These are phyloP conservation scores for Lepidium campestre DNA, from an alignment of 441 rosid species.

Conservation along the genomic window DNA sequence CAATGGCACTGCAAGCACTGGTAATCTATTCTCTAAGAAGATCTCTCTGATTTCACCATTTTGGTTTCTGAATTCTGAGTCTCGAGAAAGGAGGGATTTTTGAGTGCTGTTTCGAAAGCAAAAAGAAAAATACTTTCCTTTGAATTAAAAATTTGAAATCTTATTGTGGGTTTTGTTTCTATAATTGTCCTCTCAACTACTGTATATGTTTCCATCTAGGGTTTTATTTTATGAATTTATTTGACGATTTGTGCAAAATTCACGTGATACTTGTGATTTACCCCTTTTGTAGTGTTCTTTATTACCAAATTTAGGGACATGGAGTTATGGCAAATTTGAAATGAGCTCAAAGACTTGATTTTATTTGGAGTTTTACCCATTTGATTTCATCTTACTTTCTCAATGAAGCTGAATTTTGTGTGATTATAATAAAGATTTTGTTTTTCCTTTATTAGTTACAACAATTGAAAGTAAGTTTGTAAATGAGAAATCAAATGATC, in stretches of 20 bases:
- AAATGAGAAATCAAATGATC: conserved; percentile 62
- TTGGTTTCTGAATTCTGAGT: not conserved
- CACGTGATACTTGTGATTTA: conserved; percentile 8
- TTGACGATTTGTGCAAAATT: not conserved
- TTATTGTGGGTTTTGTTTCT: conserved; percentile 1
- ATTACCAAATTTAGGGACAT: conserved; percentile 3
- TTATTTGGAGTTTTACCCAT: not conserved
- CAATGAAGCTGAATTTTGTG: not conserved
- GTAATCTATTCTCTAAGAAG: conserved; percentile 24
- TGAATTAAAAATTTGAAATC: not conserved
- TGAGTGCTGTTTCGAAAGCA: not conserved
- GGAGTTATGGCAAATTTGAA: not conserved
- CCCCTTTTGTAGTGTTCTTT: not conserved
- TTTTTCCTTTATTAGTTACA: not conserved
- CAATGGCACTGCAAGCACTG: conserved; percentile 39
- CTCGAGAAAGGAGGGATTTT: not conserved
- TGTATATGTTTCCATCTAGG: conserved; percentile 9
- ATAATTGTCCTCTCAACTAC: not conserved
- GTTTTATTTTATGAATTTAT: too few species aligned
- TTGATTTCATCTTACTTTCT: not conserved
- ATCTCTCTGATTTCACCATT: not conserved
- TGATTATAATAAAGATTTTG: too few species aligned
- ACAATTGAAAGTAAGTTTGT: conserved; percentile 45
- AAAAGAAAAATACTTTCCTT: too few species aligned
- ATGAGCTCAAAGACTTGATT: not conserved